Evolutionary conservation across 257 asterid species (phyloP), one percentile per base, ranked within the genome.

Genomic region (Lycium barbarum): DNA sequence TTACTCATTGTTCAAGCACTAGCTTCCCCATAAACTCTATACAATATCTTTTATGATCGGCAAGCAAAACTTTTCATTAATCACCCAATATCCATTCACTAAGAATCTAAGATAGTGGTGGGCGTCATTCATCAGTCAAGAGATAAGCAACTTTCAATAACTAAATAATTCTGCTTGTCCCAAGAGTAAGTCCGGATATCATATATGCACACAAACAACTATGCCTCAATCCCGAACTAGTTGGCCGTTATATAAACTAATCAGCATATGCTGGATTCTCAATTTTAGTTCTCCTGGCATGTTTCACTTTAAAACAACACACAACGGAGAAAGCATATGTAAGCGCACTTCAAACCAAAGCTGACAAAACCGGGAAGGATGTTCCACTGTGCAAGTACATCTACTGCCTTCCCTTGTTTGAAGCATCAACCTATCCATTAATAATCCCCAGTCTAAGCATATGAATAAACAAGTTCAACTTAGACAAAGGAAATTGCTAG

Each of bases 181-280:
- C 22, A 78, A 53, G 43, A 53, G 62, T 53, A 78, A 8, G 82
- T 14, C 15, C 8, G 26, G 49, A 78, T 78, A 26, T n/a, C 33
- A 59, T 18, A 14, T 57, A 57, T 59, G 18, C 2, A 58, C 0
- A 14, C 6, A 10, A 59, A 59, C 33, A 59, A 18, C 20, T 57
- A 22, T 33, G 65, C 65, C 38, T 78, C 82, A 78, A 53, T 59
- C 47, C 26, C 0, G 6, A 78, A 78, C 45, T 53, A 53, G 26
- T 78, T 53, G 47, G 43, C 33, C 2, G 9, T 49, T 78, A 53
- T 14, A 78, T 26, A 53, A 72, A n/a, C 47, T 76, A 76, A 78
- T 33, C 82, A 78, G 15, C 65, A 78, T 53, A 53, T 78, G 58
- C 58, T 72, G n/a, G 18, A 45, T 72, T 72, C 57, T n/a, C 38